Conservation (phyloP, 2,329 filamentous ascomycete genomes). For the Cadophora gregata region DNA sequence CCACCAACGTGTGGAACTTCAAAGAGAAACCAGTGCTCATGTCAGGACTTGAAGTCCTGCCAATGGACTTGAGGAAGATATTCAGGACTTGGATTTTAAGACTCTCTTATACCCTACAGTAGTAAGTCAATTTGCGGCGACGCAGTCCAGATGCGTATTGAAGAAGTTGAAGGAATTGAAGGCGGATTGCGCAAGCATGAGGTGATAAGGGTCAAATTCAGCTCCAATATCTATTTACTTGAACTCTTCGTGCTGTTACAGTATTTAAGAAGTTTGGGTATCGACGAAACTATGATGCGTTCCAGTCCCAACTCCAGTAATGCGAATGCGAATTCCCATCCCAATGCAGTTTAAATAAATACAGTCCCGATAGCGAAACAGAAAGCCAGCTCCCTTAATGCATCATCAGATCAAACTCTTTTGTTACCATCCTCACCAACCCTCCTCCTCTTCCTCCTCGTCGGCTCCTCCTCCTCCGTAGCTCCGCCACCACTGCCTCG, state of each 20-base stretch:
- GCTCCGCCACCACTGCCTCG: neutral
- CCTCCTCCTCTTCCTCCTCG: neutral
- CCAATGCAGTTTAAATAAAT: neutral
- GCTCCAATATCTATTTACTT: too few species aligned
- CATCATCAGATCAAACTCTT: neutral
- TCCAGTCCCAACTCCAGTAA: conserved; percentile 8
- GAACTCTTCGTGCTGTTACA: neutral
- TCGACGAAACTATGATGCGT: neutral
- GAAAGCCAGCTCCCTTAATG: conserved; percentile 4
- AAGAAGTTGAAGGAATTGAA: too few species aligned
- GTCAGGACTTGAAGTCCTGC: conserved; percentile 5
- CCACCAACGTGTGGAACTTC: too few species aligned
- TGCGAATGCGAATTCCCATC: conserved; percentile 7
- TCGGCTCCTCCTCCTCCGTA: neutral
- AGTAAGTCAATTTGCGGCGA: too few species aligned
- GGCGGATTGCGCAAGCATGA: too few species aligned
- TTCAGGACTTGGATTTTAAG: neutral
- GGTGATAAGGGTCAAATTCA: too few species aligned
- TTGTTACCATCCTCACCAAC: neutral
- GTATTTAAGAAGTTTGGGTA: conserved; percentile 6
- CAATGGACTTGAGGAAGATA: neutral
- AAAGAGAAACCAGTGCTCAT: neutral
- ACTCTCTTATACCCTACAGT: too few species aligned
- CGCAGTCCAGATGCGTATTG: too few species aligned
- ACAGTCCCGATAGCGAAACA: neutral